Base-by-base conservation (phyloP, 2,329 filamentous ascomycete species). In the Fusarium nisikadoi region DNA sequence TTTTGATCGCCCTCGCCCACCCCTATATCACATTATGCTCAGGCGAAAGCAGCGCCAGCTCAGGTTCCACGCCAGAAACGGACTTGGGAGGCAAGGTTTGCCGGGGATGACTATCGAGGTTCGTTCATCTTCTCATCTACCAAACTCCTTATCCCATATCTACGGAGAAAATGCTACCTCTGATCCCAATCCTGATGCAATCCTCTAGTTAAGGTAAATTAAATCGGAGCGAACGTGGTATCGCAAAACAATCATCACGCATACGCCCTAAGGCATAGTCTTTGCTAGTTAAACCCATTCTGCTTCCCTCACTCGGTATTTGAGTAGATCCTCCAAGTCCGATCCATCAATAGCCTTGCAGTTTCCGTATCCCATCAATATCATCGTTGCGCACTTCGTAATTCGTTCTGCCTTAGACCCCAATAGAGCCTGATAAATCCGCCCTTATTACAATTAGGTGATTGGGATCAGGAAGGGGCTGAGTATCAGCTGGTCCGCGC, bases 401-500 rank as follows among this genome's bases (percentile, higher is more conserved):
- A 61, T 55, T 65, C 50, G 55, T 60, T 43, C 47, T 54, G 59
- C 38, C 27, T 57, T 33, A 17, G 43, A 46, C 43, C 42, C 35
- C 42, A 35, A 62, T 27, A 17, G 33, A 72, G 31, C n/a, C 45
- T 27, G n/a, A 41, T 35, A 29, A 19, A 33, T 57, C 57, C 17
- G 19, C 41, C 31, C 43, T 43, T 47, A 55, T 53, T 25, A n/a
- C 53, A 45, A 69, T 70, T 73, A 81, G 4, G 89, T 90, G 79
- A 92, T 92, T 65, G 93, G 91, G 63, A 90, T 89, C 80, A 97
- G 85, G 84, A 98, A 98, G 39, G 91, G 89, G 83, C 93, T 95
- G 62, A 91, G 87, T 82, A 97, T 90, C 75, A 99, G 84, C 78
- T 98, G 95, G 78, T 98, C 95, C 17, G 96, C 96, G 77, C 91